phyloP scores from a whole-genome alignment of 768 basidiomycete genomes.

The Hericium erinaceus region DNA sequence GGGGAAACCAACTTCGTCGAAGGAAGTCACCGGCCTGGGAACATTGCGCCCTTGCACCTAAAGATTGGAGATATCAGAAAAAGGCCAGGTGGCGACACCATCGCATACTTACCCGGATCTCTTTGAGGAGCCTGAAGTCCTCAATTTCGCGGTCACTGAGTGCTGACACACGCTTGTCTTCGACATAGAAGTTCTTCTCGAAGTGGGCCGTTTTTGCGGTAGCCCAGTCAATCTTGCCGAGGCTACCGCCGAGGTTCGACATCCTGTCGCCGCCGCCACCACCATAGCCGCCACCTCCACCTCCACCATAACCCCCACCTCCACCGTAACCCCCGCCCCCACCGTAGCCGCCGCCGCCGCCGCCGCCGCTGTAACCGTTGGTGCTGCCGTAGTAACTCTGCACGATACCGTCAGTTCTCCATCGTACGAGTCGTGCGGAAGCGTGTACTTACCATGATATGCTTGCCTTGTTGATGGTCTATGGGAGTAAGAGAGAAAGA shows the following conservation, averaged over 20 bases:
- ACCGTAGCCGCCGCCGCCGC: slow-evolving; percentile 19
- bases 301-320: slow-evolving; percentile 33
- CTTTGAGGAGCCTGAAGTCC: slow-evolving; percentile 73
- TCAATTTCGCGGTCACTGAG: slow-evolving; percentile 82
- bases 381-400: slow-evolving; percentile 25
- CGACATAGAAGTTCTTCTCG: slow-evolving; percentile 96
- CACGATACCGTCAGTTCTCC: background rate
- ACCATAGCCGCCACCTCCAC: slow-evolving; percentile 43
- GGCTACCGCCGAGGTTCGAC: slow-evolving; percentile 74
- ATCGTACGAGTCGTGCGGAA: background rate
- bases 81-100: background rate
- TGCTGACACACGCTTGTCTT: slow-evolving; percentile 75
- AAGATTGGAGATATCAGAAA: background rate
- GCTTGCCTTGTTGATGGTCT: slow-evolving; percentile 1
- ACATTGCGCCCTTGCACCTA: slow-evolving; percentile 84
- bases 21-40: slow-evolving; percentile 82
- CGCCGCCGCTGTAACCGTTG: slow-evolving; percentile 27
- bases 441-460: slow-evolving; percentile 15
- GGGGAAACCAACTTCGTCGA: slow-evolving; percentile 94
- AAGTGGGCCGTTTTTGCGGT: slow-evolving; percentile 68
- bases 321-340: slow-evolving; percentile 26
- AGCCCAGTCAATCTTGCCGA: slow-evolving; percentile 83
- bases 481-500: slow-evolving; percentile 8
- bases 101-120: slow-evolving; percentile 62
- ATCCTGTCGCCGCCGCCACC: slow-evolving; percentile 54